phyloP scores from a whole-genome alignment of 2,329 filamentous ascomycete genomes.

The Fusarium sp. region DNA sequence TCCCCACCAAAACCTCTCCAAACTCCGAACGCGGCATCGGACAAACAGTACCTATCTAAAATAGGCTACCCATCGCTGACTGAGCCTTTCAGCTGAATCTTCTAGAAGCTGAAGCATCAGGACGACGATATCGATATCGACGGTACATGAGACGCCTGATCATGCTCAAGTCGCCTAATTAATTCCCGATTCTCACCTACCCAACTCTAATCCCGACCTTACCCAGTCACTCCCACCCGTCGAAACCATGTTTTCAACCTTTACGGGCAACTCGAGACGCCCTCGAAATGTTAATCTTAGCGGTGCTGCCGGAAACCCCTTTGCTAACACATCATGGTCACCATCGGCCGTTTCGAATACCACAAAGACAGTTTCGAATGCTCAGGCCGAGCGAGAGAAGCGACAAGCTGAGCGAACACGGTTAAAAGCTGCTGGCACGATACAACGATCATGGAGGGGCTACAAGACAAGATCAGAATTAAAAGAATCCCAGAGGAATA shows the following conservation, averaged over 20 bases:
- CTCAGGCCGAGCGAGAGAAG: constrained; percentile 85
- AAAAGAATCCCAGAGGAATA: constrained; percentile 67
- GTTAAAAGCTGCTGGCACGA: constrained; percentile 76
- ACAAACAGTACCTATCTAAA: constrained; percentile 41
- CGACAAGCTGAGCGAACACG: constrained; percentile 85
- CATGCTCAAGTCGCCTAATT: constrained; percentile 33
- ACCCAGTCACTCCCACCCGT: constrained; percentile 16
- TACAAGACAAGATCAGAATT: constrained; percentile 72
- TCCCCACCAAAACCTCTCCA: constrained; percentile 45
- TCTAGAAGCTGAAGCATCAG: constrained; percentile 43
- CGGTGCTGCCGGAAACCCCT: constrained; percentile 85
- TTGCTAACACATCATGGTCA: constrained; percentile 73
- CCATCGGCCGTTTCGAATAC: constrained; percentile 71
- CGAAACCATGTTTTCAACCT: constrained; percentile 84
- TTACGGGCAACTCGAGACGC: constrained; percentile 87
- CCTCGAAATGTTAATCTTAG: constrained; percentile 95
- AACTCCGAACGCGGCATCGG: constrained; percentile 37
- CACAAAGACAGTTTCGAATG: constrained; percentile 83
- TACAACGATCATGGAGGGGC: constrained; percentile 89
- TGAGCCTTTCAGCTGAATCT: constrained; percentile 46
- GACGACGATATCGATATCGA: constrained; percentile 15
- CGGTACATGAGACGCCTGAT: constrained; percentile 8
- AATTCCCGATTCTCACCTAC: constrained; percentile 8
- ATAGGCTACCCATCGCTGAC: constrained; percentile 42
- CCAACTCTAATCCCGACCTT: constrained; percentile 10